Percentiles rank a stretch among this genome's conserved stretches.
These are phyloP conservation scores for Rubroshorea leprosula DNA, from an alignment of 345 rosid genomes.

Conservation along the genomic window DNA sequence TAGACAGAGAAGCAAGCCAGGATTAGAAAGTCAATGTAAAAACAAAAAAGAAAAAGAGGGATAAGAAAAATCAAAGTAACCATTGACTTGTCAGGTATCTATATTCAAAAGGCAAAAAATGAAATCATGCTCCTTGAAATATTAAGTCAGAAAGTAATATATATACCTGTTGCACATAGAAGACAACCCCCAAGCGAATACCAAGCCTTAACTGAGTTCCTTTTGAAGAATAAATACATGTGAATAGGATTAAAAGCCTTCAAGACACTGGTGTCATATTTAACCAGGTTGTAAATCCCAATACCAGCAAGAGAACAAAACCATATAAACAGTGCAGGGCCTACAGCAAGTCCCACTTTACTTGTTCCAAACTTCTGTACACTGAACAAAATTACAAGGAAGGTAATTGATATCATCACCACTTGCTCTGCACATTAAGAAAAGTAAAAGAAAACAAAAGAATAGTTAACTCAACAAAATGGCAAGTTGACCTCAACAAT, in stretches of 20 bases:
- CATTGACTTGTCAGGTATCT: too few relatives aligned
- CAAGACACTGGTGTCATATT: constrained; percentile 66
- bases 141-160: constrained; percentile 11
- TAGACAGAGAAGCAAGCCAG: too few relatives aligned
- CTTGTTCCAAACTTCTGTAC: constrained; percentile 98
- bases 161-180: constrained; percentile 91
- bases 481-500: constrained; percentile 6
- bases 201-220: constrained; percentile 87
- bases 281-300: constrained; percentile 81
- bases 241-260: constrained; percentile 89
- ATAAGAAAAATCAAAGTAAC: too few relatives aligned
- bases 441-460: constrained; percentile 17
- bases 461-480: constrained; percentile 20
- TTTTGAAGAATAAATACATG: constrained; percentile 80
- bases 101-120: too few relatives aligned
- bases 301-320: constrained; percentile 90
- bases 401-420: constrained; percentile 88
- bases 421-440: constrained; percentile 71
- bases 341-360: constrained; percentile 90
- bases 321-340: constrained; percentile 96
- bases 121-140: constrained; percentile 6
- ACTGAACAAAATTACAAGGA: constrained; percentile 84
- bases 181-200: constrained; percentile 97
- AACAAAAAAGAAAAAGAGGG: too few relatives aligned
- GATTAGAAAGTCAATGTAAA: too few relatives aligned